A percentile compares a stretch with the other conserved stretches of the same genome.
phyloP scores from a whole-genome alignment of 768 basidiomycete genomes.

The Basidioascus undulatus region DNA sequence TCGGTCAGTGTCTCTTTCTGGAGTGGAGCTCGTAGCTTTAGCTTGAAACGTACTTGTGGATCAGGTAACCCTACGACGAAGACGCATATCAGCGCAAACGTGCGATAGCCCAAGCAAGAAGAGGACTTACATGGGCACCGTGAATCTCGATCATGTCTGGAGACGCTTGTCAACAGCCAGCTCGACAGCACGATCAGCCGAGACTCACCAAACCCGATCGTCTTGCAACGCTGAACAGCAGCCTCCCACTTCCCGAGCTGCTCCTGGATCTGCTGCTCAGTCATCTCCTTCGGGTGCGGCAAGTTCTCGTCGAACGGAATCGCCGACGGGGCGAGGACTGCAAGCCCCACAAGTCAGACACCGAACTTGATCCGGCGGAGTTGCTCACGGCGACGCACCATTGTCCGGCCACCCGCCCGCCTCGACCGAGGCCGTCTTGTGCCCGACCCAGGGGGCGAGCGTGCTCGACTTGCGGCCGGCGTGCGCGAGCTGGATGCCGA shows the following conservation, averaged over 20 bases:
- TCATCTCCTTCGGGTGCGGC: conserved; percentile 35
- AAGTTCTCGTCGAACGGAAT: conserved; percentile 31
- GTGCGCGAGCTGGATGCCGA: conserved; percentile 61
- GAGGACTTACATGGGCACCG: conserved; percentile 39
- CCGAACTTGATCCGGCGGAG: too few relatives aligned
- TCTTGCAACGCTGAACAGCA: conserved; percentile 21
- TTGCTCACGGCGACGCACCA: conserved; percentile 19
- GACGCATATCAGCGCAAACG: too few relatives aligned
- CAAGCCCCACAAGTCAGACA: too few relatives aligned
- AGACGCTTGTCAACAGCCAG: too few relatives aligned
- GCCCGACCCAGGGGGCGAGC: conserved; percentile 38
- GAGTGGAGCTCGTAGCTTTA: background rate
- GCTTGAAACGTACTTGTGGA: conserved; percentile 8
- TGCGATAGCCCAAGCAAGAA: too few relatives aligned
- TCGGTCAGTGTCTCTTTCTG: too few relatives aligned
- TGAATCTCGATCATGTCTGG: conserved; percentile 54
- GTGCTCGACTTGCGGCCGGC: conserved; percentile 59
- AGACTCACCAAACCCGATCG: too few relatives aligned
- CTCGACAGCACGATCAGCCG: too few relatives aligned
- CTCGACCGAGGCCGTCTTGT: conserved; percentile 19
- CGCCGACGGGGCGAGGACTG: conserved; percentile 38
- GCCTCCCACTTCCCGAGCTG: conserved; percentile 35
- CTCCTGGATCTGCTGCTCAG: conserved; percentile 28
- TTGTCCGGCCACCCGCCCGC: conserved; percentile 45
- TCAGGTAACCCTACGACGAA: conserved; percentile 15